Evolutionary conservation across 2,329 filamentous ascomycete genomes (phyloP), one percentile per base, ranked within the genome.

Genomic region (Ophiognomonia clavigignenti-juglandacearum): DNA sequence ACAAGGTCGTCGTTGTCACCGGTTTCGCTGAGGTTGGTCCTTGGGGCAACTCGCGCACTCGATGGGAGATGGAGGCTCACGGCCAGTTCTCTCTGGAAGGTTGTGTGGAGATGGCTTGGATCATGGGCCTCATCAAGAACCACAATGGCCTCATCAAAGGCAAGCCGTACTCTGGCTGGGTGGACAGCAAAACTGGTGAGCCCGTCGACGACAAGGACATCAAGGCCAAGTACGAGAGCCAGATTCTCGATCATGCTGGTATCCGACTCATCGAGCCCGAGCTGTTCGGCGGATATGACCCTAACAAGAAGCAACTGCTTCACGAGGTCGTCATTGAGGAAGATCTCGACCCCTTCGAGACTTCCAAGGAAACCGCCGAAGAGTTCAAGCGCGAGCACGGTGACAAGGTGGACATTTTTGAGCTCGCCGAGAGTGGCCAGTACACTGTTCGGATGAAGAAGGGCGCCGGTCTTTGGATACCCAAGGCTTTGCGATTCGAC

Each of bases 41-140:
- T 7, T 98, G 93, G 95, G 93, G 93, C 75, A 98, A 97, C 75
- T 92, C 93, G 3, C 84, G 93, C 60, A 98, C 93, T 38, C 84
- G 93, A 53, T 98, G 93, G 93, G 93, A 98, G 74, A 98, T 98
- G 92, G 93, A 98, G 68, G 91, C 93, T 1, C 84, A 91, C 57
- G 93, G 93, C 63, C 81, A 96, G 62, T 98, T 98, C 73, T 97
- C 93, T 8, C 81, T 98, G 13, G 95, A 98, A 68, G 93, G 93
- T 24, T 97, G 93, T 61, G 86, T 98, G 51, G 93, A 98, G 70
- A 98, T 98, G 93, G 91, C 93, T 26, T 98, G 93, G 93, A 89
- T 98, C 68, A 98, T 97, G 92, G 93, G 93, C 62, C 82, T 97
- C 51, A 97, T 98, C 74, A 96, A 92, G 78, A 95, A 98, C 68